phyloP scores from a whole-genome alignment of 2,329 filamentous ascomycete genomes.

The Cladobotryum protrusum region DNA sequence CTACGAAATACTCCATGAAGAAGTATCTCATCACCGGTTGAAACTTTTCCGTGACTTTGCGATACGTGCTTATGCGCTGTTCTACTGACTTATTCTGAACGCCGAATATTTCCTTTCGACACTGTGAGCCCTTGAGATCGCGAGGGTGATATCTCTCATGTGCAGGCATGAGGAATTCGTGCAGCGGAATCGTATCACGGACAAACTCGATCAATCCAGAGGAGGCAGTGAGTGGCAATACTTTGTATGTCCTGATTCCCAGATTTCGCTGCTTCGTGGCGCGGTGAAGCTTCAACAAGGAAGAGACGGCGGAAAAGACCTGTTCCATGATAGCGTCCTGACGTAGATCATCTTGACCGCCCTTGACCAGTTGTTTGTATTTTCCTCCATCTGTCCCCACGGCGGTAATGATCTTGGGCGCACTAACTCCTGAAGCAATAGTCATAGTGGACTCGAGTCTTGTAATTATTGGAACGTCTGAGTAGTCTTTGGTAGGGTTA shows the following conservation, averaged over 20 bases:
- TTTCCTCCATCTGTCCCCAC: slow-evolving; percentile 68
- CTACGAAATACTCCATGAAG: slow-evolving; percentile 89
- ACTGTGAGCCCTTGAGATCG: slow-evolving; percentile 69
- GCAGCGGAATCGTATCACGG: slow-evolving; percentile 82
- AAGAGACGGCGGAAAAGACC: slow-evolving; percentile 93
- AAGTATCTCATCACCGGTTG: slow-evolving; percentile 94
- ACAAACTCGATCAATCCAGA: slow-evolving; percentile 97
- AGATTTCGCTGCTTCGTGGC: slow-evolving; percentile 82
- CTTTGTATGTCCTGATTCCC: slow-evolving; percentile 93
- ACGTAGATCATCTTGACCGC: slow-evolving; percentile 88
- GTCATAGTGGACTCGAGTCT: slow-evolving; percentile 69
- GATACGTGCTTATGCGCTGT: slow-evolving; percentile 66
- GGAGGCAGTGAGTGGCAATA: slow-evolving; percentile 76
- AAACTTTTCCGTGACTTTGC: slow-evolving; percentile 72
- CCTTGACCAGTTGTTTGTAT: slow-evolving; percentile 92
- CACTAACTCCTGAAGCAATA: slow-evolving; percentile 84
- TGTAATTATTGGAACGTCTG: slow-evolving; percentile 63
- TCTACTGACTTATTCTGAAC: slow-evolving; percentile 66
- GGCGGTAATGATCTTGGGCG: slow-evolving; percentile 86
- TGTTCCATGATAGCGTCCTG: slow-evolving; percentile 99
- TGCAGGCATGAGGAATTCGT: slow-evolving; percentile 86
- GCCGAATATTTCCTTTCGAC: slow-evolving; percentile 71
- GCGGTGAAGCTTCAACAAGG: slow-evolving; percentile 78
- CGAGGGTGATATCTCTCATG: slow-evolving; percentile 81
- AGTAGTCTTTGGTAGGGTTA: slow-evolving; percentile 68